Base-by-base conservation (phyloP, 257 asterid species). In the Paraleonurus japonicus region DNA sequence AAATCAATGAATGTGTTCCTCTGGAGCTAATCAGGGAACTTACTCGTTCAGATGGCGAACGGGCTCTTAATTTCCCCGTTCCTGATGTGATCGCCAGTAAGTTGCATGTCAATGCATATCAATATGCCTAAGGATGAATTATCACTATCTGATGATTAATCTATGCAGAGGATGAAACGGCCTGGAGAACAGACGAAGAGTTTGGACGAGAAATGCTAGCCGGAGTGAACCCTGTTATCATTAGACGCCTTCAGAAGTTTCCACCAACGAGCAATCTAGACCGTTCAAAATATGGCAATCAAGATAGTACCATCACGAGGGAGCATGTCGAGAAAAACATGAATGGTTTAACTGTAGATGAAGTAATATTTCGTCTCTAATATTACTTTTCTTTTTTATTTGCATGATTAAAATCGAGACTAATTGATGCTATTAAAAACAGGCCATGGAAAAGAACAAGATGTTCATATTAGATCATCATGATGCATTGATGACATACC, bases 161-260 rank as follows among this genome's bases (percentile, higher is more conserved):
- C 13, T 24, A 13, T 75, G 72, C 87, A 94, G 99, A 70, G 84
- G 90, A 89, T 78, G 83, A 50, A 79, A 77, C 95, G 26, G 96
- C 96, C 1, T 94, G 99, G 99, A 91, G 99, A 80, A 86, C 98
- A 1, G 99, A 94, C 69, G 92, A 85, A 78, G 99, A 94, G 77
- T 94, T 94, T 47, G 98, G 85, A 64, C 65, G 99, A 73, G 97
- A 94, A 78, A 89, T 94, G 98, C 87, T 94, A 3, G 97, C 99
- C 45, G 99, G 99, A 80, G 90, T 89, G 33, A 91, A 94, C 80
- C 99, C 99, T 68, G 96, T 91, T 28, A 20, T 83, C 61, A 86
- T 94, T 61, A 82, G 72, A 15, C 83, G 86, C 35, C 90, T 94
- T 60, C 77, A 78, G 97, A 89, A 80, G 73, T 93, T 93, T 80